phyloP scores from a whole-genome alignment of 306 rosid species.

The Vigna mungo region DNA sequence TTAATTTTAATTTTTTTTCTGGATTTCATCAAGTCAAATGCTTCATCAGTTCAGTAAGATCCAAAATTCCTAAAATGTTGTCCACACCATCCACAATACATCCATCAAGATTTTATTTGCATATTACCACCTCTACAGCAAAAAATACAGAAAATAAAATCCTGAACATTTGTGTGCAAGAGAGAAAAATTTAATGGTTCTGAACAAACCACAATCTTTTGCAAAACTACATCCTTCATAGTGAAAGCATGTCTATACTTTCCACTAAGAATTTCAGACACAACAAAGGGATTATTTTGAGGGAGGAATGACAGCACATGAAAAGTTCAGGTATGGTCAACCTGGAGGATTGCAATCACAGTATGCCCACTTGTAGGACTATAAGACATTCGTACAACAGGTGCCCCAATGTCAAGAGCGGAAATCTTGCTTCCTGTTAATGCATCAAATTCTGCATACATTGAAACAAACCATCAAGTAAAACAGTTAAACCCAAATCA shows the following conservation, averaged over 20 bases:
- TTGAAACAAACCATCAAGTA: slow-evolving; percentile 38
- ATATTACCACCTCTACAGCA: slow-evolving; percentile 1
- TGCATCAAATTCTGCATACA: slow-evolving; percentile 80
- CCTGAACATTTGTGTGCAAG: slow-evolving; percentile 23
- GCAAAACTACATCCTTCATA: slow-evolving; percentile 15
- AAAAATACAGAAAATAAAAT: slow-evolving; percentile 2
- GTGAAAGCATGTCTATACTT: background rate
- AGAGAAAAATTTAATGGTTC: slow-evolving; percentile 18
- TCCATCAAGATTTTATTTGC: slow-evolving; percentile 25
- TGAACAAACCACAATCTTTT: slow-evolving; percentile 26
- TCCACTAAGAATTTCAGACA: slow-evolving; percentile 24
- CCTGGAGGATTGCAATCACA: slow-evolving; percentile 90
- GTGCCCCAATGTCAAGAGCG: slow-evolving; percentile 83
- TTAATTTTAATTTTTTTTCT: background rate
- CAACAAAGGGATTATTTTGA: slow-evolving; percentile 2
- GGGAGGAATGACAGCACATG: background rate
- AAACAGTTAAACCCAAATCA: slow-evolving; percentile 33
- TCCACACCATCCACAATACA: slow-evolving; percentile 22
- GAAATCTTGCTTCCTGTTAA: slow-evolving; percentile 92
- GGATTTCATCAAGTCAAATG: slow-evolving; percentile 29
- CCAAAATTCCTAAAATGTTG: slow-evolving; percentile 3
- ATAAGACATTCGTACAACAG: slow-evolving; percentile 88
- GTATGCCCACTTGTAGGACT: slow-evolving; percentile 96
- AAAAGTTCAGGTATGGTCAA: slow-evolving; percentile 47
- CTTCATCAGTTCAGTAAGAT: slow-evolving; percentile 20